phyloP scores from a whole-genome alignment of 257 asterid genomes.

The Euphrasia confusa region DNA sequence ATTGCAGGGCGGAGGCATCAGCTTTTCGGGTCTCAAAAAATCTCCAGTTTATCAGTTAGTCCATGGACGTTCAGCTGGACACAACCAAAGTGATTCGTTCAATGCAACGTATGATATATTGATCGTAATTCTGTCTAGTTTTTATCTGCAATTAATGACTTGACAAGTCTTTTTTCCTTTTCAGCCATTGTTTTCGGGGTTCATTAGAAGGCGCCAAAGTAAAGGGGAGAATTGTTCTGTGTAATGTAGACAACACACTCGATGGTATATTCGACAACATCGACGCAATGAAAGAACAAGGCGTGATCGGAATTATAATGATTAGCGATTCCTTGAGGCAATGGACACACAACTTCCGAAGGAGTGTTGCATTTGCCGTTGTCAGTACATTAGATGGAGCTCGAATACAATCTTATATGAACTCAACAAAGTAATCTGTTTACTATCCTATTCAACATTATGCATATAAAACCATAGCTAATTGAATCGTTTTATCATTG shows the following conservation, averaged over 20 bases:
- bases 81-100: background rate
- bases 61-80: background rate
- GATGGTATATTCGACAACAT: background rate
- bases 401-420: slow-evolving; percentile 38
- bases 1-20: background rate
- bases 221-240: background rate
- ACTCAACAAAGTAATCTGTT: background rate
- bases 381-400: slow-evolving; percentile 43
- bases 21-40: background rate
- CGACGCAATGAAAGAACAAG: background rate
- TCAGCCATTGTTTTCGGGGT: background rate
- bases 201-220: background rate
- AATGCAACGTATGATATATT: no score
- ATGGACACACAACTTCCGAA: background rate
- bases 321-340: background rate
- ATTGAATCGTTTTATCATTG: no score
- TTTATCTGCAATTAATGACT: no score
- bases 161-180: no score
- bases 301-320: background rate
- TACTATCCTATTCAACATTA: no score
- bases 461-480: no score
- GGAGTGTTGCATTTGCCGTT: slow-evolving; percentile 27
- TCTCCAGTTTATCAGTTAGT: background rate
- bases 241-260: background rate
- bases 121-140: no score